Evolutionary conservation across 192 early-diverging fungal genomes (phyloP).

Genomic region (Pilobolus umbonatus): DNA sequence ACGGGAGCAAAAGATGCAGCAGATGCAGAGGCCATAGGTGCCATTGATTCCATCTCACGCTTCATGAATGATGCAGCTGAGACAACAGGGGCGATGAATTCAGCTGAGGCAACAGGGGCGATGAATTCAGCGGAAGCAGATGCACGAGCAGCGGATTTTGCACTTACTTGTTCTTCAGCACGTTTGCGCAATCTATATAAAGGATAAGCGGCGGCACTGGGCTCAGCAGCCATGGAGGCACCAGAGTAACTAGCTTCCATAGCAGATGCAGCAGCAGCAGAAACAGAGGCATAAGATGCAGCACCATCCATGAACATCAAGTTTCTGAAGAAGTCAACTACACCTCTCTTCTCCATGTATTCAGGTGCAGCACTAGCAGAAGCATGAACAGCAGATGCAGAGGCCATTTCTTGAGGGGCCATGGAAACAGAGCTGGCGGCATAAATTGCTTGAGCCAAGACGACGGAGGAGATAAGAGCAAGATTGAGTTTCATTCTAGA

Average conservation of each 20-base stretch:
- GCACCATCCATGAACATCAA: not conserved
- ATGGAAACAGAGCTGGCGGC: not conserved
- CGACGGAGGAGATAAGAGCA: conserved; percentile 11
- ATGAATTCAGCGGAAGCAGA: not conserved
- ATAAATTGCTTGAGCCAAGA: conserved; percentile 14
- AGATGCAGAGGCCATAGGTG: not conserved
- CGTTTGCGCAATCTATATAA: too few species aligned
- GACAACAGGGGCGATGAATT: not conserved
- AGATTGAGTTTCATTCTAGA: conserved; percentile 18
- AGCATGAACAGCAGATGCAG: not conserved
- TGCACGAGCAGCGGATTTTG: not conserved
- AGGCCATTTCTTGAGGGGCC: not conserved
- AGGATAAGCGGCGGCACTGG: not conserved
- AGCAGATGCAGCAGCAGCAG: not conserved
- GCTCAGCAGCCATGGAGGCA: not conserved
- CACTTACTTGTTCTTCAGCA: not conserved
- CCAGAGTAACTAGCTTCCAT: not conserved
- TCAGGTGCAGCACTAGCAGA: not conserved
- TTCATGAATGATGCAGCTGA: not conserved
- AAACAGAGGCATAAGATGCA: not conserved
- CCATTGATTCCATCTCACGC: too few species aligned
- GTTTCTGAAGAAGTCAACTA: not conserved
- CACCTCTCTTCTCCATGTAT: not conserved
- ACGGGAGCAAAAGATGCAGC: not conserved
- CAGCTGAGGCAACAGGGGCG: not conserved